Base-by-base conservation (phyloP, 352 stramenopile genomes). In the Globisporangium uncinulatum region DNA sequence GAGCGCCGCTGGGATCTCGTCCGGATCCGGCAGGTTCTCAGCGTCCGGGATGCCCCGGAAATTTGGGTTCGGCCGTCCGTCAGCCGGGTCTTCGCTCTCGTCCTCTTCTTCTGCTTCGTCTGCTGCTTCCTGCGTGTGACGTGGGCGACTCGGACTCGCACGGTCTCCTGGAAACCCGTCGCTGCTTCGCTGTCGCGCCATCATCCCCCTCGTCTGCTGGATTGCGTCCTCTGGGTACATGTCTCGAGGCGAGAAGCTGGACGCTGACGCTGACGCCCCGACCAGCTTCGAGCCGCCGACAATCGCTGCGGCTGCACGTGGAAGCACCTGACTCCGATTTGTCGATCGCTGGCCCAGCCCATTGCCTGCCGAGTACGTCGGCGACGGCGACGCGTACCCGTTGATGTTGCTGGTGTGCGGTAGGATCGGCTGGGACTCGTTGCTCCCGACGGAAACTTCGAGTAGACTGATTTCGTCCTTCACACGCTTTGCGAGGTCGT, bases 401-500 rank as follows among this genome's bases (percentile, higher is more conserved):
- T 54, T 44, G 21, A 46, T 51, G 13, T n/a, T 42, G 3, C 20
- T 21, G 14, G 15, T 20, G 21, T 19, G 34, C 14, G 66, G 61
- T 49, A 86, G 14, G 48, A 88, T 88, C 24, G 77, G 76, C 53
- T 88, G 74, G 1, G 70, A 70, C 52, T 87, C 74, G 50, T 87
- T 86, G 54, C 73, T 87, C 6, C 61, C 67, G 0, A 87, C 74
- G 0, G 76, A 79, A 1, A 59, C 79, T 48, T 95, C 81, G 3
- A 97, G 61, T 57, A 76, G 65, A 1, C 52, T 62, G 42, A 97
- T 95, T 54, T 96, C 85, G 43, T 90, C 71, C 60, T 98, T 98
- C 39, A 97, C 81, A 17, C 74, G 72, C 66, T 97, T 96, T 21
- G 92, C 92, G 17, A 81, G 54, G 54, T 98, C 92, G 53, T 97